Evolutionary conservation across 2,329 filamentous ascomycete genomes (phyloP).

Genomic region (Penicillium sp.): DNA sequence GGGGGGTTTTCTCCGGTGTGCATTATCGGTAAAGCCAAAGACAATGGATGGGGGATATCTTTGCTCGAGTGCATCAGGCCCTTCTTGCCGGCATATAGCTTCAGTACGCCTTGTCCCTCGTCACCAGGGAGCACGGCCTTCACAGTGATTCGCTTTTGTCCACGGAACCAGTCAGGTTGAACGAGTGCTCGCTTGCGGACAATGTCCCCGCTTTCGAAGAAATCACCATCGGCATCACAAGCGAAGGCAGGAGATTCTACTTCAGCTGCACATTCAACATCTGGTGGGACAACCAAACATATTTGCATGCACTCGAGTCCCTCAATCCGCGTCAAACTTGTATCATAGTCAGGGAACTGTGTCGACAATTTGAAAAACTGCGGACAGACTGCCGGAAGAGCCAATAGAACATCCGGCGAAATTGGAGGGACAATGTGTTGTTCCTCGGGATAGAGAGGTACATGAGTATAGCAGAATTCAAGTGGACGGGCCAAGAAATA

Average conservation of each 20-base stretch:
- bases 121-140: conserved; percentile 92
- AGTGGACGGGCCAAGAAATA: conserved; percentile 91
- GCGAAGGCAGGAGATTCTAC: conserved; percentile 83
- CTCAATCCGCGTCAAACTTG: conserved; percentile 80
- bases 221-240: conserved; percentile 84
- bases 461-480: conserved; percentile 94
- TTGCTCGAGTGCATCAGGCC: conserved; percentile 98
- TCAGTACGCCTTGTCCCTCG: conserved; percentile 84
- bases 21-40: conserved; percentile 84
- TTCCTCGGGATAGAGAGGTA: conserved; percentile 83
- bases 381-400: conserved; percentile 83
- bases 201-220: conserved; percentile 88
- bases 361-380: conserved; percentile 83
- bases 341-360: conserved; percentile 87
- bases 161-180: conserved; percentile 88
- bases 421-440: conserved; percentile 93
- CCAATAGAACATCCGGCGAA: conserved; percentile 81
- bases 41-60: conserved; percentile 90
- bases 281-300: conserved; percentile 82
- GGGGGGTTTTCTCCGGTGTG: conserved; percentile 91
- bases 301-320: conserved; percentile 92
- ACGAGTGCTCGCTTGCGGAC: conserved; percentile 84
- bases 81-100: conserved; percentile 90
- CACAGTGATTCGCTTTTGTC: conserved; percentile 87
- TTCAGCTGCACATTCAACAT: conserved; percentile 90